Evolutionary conservation across 2,329 filamentous ascomycete genomes (phyloP).

Genomic region (Sarocladiaceae sp.): DNA sequence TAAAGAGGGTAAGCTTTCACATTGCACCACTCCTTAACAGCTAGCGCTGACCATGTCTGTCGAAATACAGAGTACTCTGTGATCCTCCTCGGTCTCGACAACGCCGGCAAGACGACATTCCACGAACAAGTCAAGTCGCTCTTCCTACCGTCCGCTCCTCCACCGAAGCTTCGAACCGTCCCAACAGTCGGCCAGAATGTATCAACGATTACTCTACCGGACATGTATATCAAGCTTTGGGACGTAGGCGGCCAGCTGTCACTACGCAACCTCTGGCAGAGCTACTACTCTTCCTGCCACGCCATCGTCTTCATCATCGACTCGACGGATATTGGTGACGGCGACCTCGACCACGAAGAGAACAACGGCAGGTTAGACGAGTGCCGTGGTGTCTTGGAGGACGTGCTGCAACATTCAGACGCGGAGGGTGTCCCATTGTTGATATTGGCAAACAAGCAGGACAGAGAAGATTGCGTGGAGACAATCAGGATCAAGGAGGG

Average conservation of each 20-base stretch:
- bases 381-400: constrained; percentile 84
- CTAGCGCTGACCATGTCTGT: constrained; percentile 4
- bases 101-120: constrained; percentile 96
- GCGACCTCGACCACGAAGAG: constrained; percentile 52
- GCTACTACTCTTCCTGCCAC: constrained; percentile 90
- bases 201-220: constrained; percentile 80
- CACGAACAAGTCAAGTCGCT: constrained; percentile 93
- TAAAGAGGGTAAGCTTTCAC: constrained; percentile 69
- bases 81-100: constrained; percentile 94
- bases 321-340: constrained; percentile 87
- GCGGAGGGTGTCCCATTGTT: constrained; percentile 88
- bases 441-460: constrained; percentile 95
- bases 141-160: constrained; percentile 61
- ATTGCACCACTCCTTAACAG: constrained; percentile 7
- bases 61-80: constrained; percentile 78
- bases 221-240: constrained; percentile 98
- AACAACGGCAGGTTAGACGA: constrained; percentile 68
- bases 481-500: constrained; percentile 97
- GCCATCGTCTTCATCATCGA: constrained; percentile 98
- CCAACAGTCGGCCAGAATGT: constrained; percentile 98
- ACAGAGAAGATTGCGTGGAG: constrained; percentile 94
- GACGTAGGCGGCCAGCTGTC: constrained; percentile 92
- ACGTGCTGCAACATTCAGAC: constrained; percentile 81
- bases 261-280: constrained; percentile 88
- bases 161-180: constrained; percentile 76